A percentile compares a stretch with the other conserved stretches of the same genome.
These are phyloP conservation scores for Quercus berberidifolia DNA, from an alignment of 306 rosid genomes.

Conservation along the genomic window DNA sequence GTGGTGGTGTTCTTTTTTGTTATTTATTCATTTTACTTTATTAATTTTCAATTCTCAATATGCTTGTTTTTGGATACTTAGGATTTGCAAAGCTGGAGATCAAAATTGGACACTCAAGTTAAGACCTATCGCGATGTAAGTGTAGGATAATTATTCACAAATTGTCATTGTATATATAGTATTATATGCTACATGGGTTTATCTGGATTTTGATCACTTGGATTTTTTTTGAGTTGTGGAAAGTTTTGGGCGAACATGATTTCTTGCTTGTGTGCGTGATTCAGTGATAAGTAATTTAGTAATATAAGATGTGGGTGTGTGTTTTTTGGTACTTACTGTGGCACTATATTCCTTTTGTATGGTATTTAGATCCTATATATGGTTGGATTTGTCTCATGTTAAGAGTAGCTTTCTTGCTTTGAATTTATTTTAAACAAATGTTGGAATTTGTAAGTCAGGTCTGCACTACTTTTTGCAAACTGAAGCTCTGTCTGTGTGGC, in stretches of 20 bases:
- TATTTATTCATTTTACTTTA: background rate
- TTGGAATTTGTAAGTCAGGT: background rate
- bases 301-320: background rate
- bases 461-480: background rate
- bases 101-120: slow-evolving; percentile 83
- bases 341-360: background rate
- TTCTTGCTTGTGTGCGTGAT: background rate
- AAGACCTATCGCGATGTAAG: slow-evolving; percentile 83
- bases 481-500: too few relatives aligned
- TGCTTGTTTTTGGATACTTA: slow-evolving; percentile 15
- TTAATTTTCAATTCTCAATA: background rate
- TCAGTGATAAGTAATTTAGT: too few relatives aligned
- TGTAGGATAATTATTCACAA: background rate
- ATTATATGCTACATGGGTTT: background rate
- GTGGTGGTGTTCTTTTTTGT: slow-evolving; percentile 7
- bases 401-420: background rate
- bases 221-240: background rate
- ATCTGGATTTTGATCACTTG: background rate
- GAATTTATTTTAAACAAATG: background rate
- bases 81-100: slow-evolving; percentile 98
- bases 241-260: background rate
- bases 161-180: background rate
- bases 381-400: background rate
- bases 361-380: background rate
- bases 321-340: background rate